Evolutionary conservation across 73 alveolate species (phyloP).

Genomic region (Effrenium voratum): DNA sequence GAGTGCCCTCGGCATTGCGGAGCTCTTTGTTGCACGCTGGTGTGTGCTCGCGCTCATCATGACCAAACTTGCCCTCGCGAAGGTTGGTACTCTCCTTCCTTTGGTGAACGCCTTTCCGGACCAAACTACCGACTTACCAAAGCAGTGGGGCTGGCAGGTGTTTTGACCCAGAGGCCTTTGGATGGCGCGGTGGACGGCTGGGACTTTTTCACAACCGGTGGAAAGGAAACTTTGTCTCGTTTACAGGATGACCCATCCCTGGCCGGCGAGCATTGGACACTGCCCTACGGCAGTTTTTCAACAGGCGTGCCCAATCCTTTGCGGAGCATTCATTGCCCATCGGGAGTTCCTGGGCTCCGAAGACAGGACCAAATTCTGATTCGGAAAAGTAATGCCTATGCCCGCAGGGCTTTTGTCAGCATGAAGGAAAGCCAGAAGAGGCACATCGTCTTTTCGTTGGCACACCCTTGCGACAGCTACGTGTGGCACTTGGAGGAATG

Average conservation of each 20-base stretch:
- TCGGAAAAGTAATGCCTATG: not conserved
- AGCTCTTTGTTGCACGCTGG: not conserved
- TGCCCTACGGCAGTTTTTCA: not conserved
- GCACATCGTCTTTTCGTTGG: not conserved
- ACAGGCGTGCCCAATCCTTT: not conserved
- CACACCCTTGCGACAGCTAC: not conserved
- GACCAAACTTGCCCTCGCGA: not conserved
- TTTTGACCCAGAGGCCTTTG: not conserved
- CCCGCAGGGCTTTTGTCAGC: not conserved
- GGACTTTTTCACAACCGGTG: not conserved
- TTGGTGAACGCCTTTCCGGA: constrained; percentile 7
- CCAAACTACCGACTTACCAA: not conserved
- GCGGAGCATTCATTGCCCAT: not conserved
- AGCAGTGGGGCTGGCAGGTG: not conserved
- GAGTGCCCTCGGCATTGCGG: not conserved
- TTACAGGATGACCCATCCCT: not conserved
- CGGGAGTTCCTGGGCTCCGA: not conserved
- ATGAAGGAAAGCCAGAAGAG: not conserved
- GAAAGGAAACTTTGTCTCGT: not conserved
- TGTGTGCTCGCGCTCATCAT: not conserved
- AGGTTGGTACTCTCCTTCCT: not conserved
- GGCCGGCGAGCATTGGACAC: not conserved
- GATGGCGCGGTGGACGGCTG: not conserved
- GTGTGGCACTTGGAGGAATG: not conserved
- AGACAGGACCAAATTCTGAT: not conserved